phyloP scores from a whole-genome alignment of 2,329 filamentous ascomycete genomes.

The Aspergillus novoparasiticus region DNA sequence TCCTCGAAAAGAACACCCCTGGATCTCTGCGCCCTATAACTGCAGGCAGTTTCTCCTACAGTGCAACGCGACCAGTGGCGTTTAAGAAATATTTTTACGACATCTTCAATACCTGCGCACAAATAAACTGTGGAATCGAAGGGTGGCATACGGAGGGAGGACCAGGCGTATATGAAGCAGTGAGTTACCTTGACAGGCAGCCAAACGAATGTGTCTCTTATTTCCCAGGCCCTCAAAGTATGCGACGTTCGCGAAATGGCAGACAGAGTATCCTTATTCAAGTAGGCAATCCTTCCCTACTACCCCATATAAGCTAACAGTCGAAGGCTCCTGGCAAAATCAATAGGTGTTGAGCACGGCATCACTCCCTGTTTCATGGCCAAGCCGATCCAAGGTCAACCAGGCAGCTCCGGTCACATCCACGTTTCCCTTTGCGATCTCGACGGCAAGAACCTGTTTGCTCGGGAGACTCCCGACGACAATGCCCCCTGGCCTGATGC shows the following conservation, averaged over 20 bases:
- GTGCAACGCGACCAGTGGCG: conserved; percentile 77
- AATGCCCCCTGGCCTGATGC: conserved; percentile 73
- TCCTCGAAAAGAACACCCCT: conserved; percentile 71
- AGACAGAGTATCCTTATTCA: conserved; percentile 86
- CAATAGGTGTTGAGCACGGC: conserved; percentile 77
- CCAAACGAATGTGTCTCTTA: background rate
- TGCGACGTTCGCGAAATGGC: conserved; percentile 84
- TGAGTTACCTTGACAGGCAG: conserved; percentile 30
- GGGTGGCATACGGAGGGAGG: conserved; percentile 94
- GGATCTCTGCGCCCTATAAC: conserved; percentile 75
- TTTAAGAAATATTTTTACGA: conserved; percentile 90
- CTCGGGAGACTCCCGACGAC: conserved; percentile 69
- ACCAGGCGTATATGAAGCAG: conserved; percentile 90
- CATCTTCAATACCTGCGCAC: conserved; percentile 75
- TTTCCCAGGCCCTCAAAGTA: conserved; percentile 71
- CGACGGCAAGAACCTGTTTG: conserved; percentile 78
- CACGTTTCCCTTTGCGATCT: conserved; percentile 83
- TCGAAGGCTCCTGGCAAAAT: conserved; percentile 75
- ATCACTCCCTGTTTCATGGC: conserved; percentile 99
- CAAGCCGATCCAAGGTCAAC: conserved; percentile 84
- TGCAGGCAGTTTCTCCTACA: conserved; percentile 94
- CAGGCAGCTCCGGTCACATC: conserved; percentile 92
- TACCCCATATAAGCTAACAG: conserved; percentile 4
- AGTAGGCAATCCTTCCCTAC: conserved; percentile 50
- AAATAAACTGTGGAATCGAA: conserved; percentile 79